Conservation (phyloP, 179 eudicot genomes). For the Drosera spatulata region DNA sequence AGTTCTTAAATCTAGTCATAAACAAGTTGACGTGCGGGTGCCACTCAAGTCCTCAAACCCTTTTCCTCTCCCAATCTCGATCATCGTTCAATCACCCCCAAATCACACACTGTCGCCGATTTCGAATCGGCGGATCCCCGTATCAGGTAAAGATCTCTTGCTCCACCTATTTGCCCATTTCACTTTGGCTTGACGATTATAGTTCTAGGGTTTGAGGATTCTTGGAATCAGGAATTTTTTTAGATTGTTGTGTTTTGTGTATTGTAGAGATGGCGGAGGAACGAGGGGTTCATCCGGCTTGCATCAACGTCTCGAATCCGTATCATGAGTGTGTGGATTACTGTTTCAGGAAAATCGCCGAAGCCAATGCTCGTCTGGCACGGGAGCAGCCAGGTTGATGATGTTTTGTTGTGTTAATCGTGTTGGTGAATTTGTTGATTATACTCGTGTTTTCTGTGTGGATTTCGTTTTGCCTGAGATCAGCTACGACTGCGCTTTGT, state of each 20-base stretch:
- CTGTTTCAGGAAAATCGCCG: constrained; percentile 74
- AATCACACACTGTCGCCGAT: no score
- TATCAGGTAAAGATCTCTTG: background rate
- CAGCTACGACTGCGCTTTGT: no score
- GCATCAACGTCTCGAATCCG: constrained; percentile 79
- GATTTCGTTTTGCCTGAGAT: no score
- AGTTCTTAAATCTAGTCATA: no score
- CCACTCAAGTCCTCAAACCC: no score
- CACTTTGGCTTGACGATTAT: background rate
- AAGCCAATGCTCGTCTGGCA: constrained; percentile 35
- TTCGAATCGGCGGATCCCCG: no score
- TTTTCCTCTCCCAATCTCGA: no score
- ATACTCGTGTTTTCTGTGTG: no score
- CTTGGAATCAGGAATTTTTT: background rate
- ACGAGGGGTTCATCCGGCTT: constrained; percentile 80
- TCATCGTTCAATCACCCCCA: no score
- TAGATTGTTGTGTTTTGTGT: background rate
- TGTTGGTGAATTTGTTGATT: background rate
- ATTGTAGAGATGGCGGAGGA: constrained; percentile 27
- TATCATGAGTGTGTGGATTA: constrained; percentile 82
- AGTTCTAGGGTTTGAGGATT: background rate
- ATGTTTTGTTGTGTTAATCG: background rate
- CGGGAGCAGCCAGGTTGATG: constrained; percentile 20
- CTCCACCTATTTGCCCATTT: background rate
- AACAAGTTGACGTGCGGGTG: no score